Conservation (phyloP, 257 asterid species). For the Jaltomata sinuosa region DNA sequence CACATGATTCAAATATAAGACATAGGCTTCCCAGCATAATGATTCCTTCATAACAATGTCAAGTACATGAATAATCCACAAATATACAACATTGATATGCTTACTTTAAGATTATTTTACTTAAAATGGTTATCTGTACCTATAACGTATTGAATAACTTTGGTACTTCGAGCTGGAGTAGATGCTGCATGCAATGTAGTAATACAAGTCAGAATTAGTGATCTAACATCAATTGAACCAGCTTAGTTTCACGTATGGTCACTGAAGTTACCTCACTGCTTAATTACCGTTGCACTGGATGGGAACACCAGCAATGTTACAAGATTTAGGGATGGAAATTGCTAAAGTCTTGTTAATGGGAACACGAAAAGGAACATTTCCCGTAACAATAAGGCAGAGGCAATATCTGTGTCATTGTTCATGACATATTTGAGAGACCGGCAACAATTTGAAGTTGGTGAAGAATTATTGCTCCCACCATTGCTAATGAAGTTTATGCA, state of each 20-base stretch:
- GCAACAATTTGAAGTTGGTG: constrained; percentile 62
- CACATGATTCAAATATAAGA: no score
- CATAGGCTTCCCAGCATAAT: no score
- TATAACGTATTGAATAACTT: no score
- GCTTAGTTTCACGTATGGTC: background rate
- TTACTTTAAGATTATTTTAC: no score
- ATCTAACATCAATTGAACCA: background rate
- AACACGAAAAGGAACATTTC: constrained; percentile 43
- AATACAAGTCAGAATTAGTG: background rate
- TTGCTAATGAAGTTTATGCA: constrained; percentile 35
- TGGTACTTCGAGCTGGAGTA: no score
- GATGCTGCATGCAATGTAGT: constrained; percentile 15
- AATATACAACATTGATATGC: no score
- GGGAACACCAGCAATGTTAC: constrained; percentile 59
- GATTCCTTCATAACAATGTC: background rate
- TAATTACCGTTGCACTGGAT: constrained; percentile 59
- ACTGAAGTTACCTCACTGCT: background rate
- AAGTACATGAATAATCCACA: no score
- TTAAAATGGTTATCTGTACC: no score
- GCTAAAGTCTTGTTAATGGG: constrained; percentile 60
- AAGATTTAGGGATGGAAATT: constrained; percentile 61
- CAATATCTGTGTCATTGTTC: constrained; percentile 62
- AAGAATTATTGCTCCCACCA: constrained; percentile 30
- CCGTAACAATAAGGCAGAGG: constrained; percentile 48
- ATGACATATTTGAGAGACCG: constrained; percentile 53